Evolutionary conservation across 1,284 basidiomycete species (phyloP), one percentile per base, ranked within the genome.

Genomic region (Agroathelia rolfsii): DNA sequence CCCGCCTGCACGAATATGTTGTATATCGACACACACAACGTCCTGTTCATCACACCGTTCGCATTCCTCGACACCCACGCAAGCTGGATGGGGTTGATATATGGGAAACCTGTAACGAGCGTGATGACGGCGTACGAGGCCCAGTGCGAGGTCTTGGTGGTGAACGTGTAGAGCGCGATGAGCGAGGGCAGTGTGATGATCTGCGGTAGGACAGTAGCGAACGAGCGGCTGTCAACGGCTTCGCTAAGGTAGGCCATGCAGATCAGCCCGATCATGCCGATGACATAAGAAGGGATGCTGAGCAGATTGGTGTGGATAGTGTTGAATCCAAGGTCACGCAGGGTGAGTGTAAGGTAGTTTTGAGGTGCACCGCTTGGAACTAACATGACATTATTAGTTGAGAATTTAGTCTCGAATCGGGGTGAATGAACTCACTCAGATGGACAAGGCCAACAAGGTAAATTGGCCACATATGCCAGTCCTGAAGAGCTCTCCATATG

Each of bases 1-100:
- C 69, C 66, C 0, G 64, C 64, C 46, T 76, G 72, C 7, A 76
- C 71, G 44, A 69, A 74, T 64, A 79, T 76, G 38, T 76, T 77
- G 48, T 76, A 76, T 26, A 74, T 50, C 1, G 55, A 59, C 7
- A 72, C 72, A 13, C 69, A 73, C 4, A 76, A 54, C 3, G 73
- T 74, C 26, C 72, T 64, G 45, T 64, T 72, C 24, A 66, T 55
- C 2, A 77, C 74, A 34, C 68, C 66, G 42, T 62, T 61, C 3
- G 74, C 76, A 47, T 76, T 76, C 28, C 72, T 60, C 5, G 72
- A 76, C 1, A 64, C 61, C 74, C 74, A 77, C 0, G 69, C 73
- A 0, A 76, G 72, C 46, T 76, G 61, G 1, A 65, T 53, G 2
- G 62, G 58, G 30, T 62, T 57, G 5, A 62, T 48, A 35, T 59